Conservation (phyloP, 148 eudicot genomes). For the Arbutus unedo region DNA sequence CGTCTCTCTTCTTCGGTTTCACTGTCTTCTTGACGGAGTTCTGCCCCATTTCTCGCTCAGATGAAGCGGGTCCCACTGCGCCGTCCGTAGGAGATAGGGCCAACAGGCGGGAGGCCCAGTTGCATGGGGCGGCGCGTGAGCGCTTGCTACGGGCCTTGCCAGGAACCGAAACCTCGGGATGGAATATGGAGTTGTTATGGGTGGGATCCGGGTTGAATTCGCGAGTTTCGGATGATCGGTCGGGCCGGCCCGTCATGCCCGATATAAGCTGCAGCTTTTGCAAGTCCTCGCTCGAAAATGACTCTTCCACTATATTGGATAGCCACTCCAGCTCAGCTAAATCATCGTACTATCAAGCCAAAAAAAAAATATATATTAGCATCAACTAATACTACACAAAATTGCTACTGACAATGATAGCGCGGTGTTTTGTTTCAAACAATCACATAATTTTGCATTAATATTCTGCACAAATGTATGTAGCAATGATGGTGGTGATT, state of each 20-base stretch:
- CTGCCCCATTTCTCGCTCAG: slow-evolving; percentile 24
- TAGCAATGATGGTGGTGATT: too few species aligned
- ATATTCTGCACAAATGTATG: too few species aligned
- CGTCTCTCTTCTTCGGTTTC: slow-evolving; percentile 29
- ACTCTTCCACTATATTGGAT: slow-evolving; percentile 86
- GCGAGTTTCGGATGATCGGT: slow-evolving; percentile 22
- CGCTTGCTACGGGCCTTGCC: slow-evolving; percentile 96
- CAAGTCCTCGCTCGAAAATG: slow-evolving; percentile 80
- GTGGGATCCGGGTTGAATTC: slow-evolving; percentile 30
- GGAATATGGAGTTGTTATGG: slow-evolving; percentile 38
- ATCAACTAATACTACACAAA: too few species aligned
- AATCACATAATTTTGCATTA: too few species aligned
- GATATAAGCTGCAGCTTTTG: slow-evolving; percentile 67
- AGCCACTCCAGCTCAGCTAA: slow-evolving; percentile 95
- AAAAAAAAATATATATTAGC: background rate
- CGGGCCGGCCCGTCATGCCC: slow-evolving; percentile 44
- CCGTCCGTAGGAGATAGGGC: slow-evolving; percentile 28
- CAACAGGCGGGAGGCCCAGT: slow-evolving; percentile 75
- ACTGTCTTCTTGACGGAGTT: slow-evolving; percentile 34
- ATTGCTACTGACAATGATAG: too few species aligned
- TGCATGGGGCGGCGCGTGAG: slow-evolving; percentile 71
- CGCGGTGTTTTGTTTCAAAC: too few species aligned
- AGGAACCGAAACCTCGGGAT: slow-evolving; percentile 59
- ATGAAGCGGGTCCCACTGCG: slow-evolving; percentile 12
- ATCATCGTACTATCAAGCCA: slow-evolving; percentile 60